Conservation (phyloP, 352 stramenopile species). For the Aphanomyces stellatus region DNA sequence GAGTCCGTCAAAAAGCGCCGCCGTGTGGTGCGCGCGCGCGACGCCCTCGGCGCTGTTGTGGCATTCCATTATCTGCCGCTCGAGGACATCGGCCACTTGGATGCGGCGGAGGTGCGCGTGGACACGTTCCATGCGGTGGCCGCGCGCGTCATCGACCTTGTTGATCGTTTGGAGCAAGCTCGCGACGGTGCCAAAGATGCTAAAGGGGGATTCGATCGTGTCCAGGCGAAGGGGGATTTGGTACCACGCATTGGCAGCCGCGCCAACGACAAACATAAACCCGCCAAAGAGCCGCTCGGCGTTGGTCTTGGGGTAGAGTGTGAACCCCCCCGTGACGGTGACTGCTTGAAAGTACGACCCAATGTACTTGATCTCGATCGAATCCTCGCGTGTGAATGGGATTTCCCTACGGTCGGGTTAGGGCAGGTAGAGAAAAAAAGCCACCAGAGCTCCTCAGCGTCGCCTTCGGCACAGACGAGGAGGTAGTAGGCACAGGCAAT, state of each 20-base stretch:
- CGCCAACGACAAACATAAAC: not conserved
- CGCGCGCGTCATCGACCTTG: not conserved
- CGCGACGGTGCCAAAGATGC: not conserved
- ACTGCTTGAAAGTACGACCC: not conserved
- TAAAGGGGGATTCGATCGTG: not conserved
- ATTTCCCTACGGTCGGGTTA: too few relatives aligned
- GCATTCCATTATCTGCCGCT: not conserved
- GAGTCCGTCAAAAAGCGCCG: not conserved
- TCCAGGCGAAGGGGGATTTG: not conserved
- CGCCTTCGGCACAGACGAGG: not conserved
- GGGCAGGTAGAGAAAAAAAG: too few relatives aligned
- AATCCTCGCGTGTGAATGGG: not conserved
- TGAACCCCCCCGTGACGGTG: not conserved
- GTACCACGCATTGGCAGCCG: not conserved
- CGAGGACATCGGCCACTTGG: not conserved
- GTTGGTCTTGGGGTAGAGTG: not conserved
- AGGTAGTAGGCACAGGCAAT: constrained; percentile 2
- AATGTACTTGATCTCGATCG: not conserved
- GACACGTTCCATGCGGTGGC: not conserved
- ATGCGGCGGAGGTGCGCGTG: not conserved
- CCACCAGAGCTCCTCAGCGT: too few relatives aligned
- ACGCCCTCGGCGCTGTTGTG: not conserved
- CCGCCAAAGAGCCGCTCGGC: not conserved
- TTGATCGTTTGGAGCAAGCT: not conserved
- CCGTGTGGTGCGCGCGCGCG: not conserved